Evolutionary conservation across 371 early-diverging fungal species (phyloP), one percentile per base, ranked within the genome.

Genomic region (Parasitella parasitica): DNA sequence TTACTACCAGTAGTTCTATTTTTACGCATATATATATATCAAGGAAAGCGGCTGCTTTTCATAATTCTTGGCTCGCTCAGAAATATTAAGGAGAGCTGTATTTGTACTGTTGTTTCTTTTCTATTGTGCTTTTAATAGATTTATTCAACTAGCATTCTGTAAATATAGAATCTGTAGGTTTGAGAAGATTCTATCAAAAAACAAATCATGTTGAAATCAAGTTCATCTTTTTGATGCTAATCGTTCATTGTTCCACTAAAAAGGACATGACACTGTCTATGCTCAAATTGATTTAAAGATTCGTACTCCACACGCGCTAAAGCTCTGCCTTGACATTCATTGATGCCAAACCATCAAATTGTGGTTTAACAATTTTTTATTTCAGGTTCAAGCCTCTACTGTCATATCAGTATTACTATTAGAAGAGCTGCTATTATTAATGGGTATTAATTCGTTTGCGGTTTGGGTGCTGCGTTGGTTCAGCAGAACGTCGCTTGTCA

Each of bases 201-300:
- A 43, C 43, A 43, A 43, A 43, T 43, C 43, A 43, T 43, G 43
- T 43, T 43, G 43, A 43, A 18, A 53, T 30, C 26, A 55, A 60
- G n/a, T n/a, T 15, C 22, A 13, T 72, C 72, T 72, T 37, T 68
- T 72, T 72, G 72, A 72, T 62, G 57, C 59, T 64, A 72, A 68
- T 68, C 72, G 64, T 68, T 59, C 66, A 64, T 58, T 36, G 36
- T 49, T 56, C 53, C 64, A 67, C 39, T 39, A 37, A 32, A 58
- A 43, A 66, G 60, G 56, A 64, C 54, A 48, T 57, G 52, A 62
- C 66, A 70, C 70, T 70, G 70, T 70, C 70, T 69, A 68, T 61
- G 56, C 36, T 62, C 70, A 70, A 70, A 65, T 69, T 68, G 50
- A 59, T 65, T 51, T 37, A 27, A 52, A 57, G 54, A 35, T 5